These are phyloP conservation scores for Aristolochia contorta DNA, from an alignment of 164 flowering plant species.

Conservation along the genomic window DNA sequence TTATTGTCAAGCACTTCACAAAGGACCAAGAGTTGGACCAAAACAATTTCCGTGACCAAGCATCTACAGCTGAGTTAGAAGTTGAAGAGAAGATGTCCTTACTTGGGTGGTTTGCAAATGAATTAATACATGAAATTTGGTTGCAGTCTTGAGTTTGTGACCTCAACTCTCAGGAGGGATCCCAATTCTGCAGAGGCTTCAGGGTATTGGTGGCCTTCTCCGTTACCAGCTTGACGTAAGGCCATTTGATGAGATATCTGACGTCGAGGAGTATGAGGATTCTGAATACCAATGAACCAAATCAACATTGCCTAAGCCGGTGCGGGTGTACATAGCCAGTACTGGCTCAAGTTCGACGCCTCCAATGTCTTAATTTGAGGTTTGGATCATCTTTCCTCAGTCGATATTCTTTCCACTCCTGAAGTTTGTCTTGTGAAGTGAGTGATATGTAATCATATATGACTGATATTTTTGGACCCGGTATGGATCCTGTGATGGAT, in stretches of 20 bases:
- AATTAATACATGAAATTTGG: constrained; percentile 5
- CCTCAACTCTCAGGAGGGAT: constrained; percentile 8
- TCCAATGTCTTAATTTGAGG: too few relatives aligned
- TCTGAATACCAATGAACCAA: constrained; percentile 6
- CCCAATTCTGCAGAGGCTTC: constrained; percentile 9
- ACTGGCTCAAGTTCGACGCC: too few relatives aligned
- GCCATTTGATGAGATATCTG: constrained; percentile 9
- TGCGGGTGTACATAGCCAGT: too few relatives aligned
- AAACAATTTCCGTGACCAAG: constrained; percentile 4
- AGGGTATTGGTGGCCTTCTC: constrained; percentile 9
- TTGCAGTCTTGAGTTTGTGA: constrained; percentile 7
- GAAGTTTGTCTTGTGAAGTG: too few relatives aligned
- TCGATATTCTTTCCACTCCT: too few relatives aligned
- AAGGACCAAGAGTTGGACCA: constrained; percentile 6
- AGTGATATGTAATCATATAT: too few relatives aligned
- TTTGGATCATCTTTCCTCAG: too few relatives aligned
- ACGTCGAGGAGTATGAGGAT: constrained; percentile 6
- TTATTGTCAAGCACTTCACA: constrained; percentile 3
- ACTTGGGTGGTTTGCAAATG: constrained; percentile 9
- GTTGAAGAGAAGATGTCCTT: constrained; percentile 7
- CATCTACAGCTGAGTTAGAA: constrained; percentile 2
- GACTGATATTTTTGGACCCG: too few relatives aligned
- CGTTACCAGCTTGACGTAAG: constrained; percentile 10
- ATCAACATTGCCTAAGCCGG: too few relatives aligned
- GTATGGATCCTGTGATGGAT: too few relatives aligned